Evolutionary conservation across 139 green algal genomes (phyloP), one percentile per base, ranked within the genome.

Genomic region (Chlamydomonas eustigma): DNA sequence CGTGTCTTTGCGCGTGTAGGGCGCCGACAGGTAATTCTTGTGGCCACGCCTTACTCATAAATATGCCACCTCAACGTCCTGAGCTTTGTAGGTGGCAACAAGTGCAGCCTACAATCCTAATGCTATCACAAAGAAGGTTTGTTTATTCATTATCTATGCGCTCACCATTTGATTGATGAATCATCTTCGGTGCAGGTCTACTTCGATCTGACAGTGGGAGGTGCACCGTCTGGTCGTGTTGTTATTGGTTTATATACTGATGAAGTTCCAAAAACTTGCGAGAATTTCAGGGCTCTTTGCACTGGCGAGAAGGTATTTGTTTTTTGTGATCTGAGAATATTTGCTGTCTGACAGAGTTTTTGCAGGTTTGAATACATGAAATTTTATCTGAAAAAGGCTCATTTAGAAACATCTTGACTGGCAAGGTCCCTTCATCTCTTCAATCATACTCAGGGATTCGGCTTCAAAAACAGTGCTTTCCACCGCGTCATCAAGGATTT

Each of bases 201-300:
- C 85, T 91, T 95, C 52, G 91, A 95, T 78, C 82, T 95, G 30
- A 80, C 67, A 12, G 77, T 90, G 35, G 90, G 81, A 4, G 88
- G 75, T 36, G 50, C 74, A 32, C 71, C 65, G 1, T 75, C 83
- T 30, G 90, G 90, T 3, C 85, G 91, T 28, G 76, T 96, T 24
- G 87, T 92, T 6, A 84, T 96, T 3, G 91, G 91, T 12, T 82
- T 96, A 36, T 96, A 90, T 74, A 86, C 80, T 30, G 52, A 88
- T 34, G 85, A 84, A 24, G 84, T 93, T 38, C 88, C 89, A 31
- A 93, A 89, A 76, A 82, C 81, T 4, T 50, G 35, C 0, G 77
- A 83, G 69, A 83, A 83, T 63, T 86, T 83, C 74, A 70, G 67
- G 24, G 73, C 64, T 0, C 74, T 82, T 71, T 81, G 80, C 63